Base-by-base conservation (phyloP, 208 protist genomes). In the Crithidia fasciculata region DNA sequence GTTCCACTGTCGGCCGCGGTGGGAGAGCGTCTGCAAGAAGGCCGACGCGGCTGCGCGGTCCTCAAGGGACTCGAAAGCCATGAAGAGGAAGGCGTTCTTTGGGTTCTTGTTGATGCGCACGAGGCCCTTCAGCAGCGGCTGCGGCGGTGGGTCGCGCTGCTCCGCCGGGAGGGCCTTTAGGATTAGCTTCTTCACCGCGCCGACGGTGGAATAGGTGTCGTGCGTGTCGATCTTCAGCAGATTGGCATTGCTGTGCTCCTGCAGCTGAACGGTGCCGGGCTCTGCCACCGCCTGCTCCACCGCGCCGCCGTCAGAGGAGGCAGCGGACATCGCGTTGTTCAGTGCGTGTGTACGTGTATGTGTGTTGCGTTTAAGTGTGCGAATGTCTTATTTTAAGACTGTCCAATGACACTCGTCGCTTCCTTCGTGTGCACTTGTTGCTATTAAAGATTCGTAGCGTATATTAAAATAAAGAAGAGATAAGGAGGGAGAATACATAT, bases 71-170 rank as follows among this genome's bases (percentile, higher is more conserved):
- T 82, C 74, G 66, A 97, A 97, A 18, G 93, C 89, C 67, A 97
- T 77, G 69, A 94, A 97, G 19, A 95, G 52, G 59, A 83, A 80
- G 36, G 81, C 57, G 18, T 73, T 90, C 63, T 86, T 88, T 0
- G 93, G 93, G 69, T 95, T 97, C 79, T 97, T 97, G 66, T 88
- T 91, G 72, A 96, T 94, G 49, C 93, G 90, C 7, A 88, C 49
- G 10, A 97, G 58, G 0, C 93, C 93, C 7, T 78, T 83, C 37
- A 97, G 86, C 16, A 96, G 74, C 36, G 90, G 83, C 59, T 83
- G 41, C 28, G 78, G 74, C 5, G 76, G 83, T 16, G 61, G 47
- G 28, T 54, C 54, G 36, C 65, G 55, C 44, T 71, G 67, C 66
- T 58, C 53, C 6, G 57, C 56, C 44, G 81, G 81, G 5, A 94